phyloP scores from a whole-genome alignment of 352 stramenopile genomes.

The Pythium rhizo-oryzae region DNA sequence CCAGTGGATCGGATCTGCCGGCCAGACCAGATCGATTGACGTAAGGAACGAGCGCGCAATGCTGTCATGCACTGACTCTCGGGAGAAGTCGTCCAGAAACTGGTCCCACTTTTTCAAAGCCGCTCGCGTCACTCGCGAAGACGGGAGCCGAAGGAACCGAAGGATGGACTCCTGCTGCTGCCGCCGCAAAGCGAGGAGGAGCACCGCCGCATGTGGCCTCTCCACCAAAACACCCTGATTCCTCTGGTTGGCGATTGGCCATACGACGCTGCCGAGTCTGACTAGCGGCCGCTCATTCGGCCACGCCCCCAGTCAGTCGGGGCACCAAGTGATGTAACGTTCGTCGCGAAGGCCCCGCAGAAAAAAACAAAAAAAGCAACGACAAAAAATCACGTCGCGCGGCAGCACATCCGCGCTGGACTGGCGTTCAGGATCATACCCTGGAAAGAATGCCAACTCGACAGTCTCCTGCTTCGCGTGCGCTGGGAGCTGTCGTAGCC shows the following conservation, averaged over 20 bases:
- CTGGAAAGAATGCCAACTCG: too few species aligned
- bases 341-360: background rate
- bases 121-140: background rate
- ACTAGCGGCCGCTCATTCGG: background rate
- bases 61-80: background rate
- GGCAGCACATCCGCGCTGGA: background rate
- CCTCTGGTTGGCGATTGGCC: background rate
- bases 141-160: background rate
- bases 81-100: conserved; percentile 2
- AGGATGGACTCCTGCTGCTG: background rate
- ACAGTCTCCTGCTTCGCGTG: too few species aligned
- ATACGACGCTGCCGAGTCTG: background rate
- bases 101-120: background rate
- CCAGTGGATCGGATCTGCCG: background rate
- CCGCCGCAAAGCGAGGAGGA: too few species aligned
- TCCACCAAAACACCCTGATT: background rate
- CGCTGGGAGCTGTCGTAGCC: too few species aligned
- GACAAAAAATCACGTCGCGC: background rate
- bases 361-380: too few species aligned
- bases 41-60: background rate
- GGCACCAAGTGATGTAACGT: background rate
- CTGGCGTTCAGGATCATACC: too few species aligned
- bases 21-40: background rate
- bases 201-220: background rate
- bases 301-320: background rate